phyloP scores from a whole-genome alignment of 352 stramenopile genomes.

The Phytophthora cactorum region DNA sequence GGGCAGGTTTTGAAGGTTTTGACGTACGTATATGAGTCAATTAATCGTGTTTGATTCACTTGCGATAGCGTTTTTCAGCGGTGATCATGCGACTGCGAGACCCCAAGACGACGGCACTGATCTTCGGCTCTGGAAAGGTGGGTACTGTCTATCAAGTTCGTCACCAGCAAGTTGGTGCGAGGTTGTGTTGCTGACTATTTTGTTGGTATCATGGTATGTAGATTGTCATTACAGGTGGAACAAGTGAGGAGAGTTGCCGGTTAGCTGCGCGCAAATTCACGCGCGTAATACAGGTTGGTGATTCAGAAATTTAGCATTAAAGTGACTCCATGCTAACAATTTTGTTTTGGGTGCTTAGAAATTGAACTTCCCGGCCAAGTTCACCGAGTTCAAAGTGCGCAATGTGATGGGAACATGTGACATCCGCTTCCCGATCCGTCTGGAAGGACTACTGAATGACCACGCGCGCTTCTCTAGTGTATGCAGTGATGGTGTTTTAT shows the following conservation, averaged over 20 bases:
- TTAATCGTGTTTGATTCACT: neutral
- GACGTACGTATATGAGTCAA: neutral
- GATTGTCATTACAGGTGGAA: slow-evolving; percentile 89
- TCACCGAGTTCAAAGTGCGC: slow-evolving; percentile 93
- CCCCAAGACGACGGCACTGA: slow-evolving; percentile 97
- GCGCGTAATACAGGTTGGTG: slow-evolving; percentile 78
- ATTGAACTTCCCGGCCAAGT: slow-evolving; percentile 88
- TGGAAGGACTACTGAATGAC: slow-evolving; percentile 98
- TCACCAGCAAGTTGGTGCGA: neutral
- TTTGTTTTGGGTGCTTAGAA: slow-evolving; percentile 51
- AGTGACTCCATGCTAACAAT: neutral
- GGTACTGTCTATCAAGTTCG: slow-evolving; percentile 16
- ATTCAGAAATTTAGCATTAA: neutral
- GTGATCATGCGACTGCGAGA: slow-evolving; percentile 97
- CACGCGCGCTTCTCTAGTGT: slow-evolving; percentile 95
- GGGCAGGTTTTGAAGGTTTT: neutral
- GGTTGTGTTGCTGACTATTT: slow-evolving; percentile 6
- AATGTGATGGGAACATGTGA: slow-evolving; percentile 99
- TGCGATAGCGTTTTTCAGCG: slow-evolving; percentile 91
- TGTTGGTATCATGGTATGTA: slow-evolving; percentile 20
- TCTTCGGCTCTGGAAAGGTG: slow-evolving; percentile 97
- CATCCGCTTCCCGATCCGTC: slow-evolving; percentile 97
- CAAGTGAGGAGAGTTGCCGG: slow-evolving; percentile 81
- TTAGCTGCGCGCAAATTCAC: slow-evolving; percentile 88
- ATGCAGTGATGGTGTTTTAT: slow-evolving; percentile 30